phyloP scores from a whole-genome alignment of 2,329 filamentous ascomycete species.

The Verticillium nonalfalfae region DNA sequence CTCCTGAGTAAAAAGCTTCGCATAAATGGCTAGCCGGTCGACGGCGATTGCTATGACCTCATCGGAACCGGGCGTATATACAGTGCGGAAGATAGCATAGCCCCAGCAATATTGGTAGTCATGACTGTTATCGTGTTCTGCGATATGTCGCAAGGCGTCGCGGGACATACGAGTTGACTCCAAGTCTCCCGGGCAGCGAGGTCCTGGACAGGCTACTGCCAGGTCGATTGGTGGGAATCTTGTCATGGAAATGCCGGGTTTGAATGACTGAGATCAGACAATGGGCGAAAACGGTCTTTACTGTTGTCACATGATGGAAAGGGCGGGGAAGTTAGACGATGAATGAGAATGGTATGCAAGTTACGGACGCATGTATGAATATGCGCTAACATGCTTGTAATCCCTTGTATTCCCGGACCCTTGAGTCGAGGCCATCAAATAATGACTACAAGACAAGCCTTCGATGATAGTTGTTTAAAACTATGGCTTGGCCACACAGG shows the following conservation, averaged over 20 bases:
- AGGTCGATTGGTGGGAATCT: constrained; percentile 8
- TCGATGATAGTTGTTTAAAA: no score
- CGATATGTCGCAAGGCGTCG: constrained; percentile 6
- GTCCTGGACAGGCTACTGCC: constrained; percentile 10
- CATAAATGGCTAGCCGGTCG: constrained; percentile 11
- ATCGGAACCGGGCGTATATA: constrained; percentile 12
- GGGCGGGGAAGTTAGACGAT: no score
- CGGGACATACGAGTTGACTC: constrained; percentile 8
- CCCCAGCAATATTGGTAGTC: constrained; percentile 16
- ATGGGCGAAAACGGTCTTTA: no score
- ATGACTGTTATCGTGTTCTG: constrained; percentile 13
- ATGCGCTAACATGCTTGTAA: no score
- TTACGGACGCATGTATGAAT: no score
- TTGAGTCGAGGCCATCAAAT: no score
- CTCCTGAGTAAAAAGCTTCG: constrained; percentile 5
- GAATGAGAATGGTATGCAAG: no score
- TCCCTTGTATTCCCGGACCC: no score
- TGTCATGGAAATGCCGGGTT: background rate
- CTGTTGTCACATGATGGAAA: no score
- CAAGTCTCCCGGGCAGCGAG: constrained; percentile 6
- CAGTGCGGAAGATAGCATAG: constrained; percentile 15
- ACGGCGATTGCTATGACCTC: constrained; percentile 10
- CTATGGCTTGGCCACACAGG: no score
- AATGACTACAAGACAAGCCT: no score
- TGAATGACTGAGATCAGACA: background rate